Percentiles rank a stretch among this genome's conserved stretches.
Conservation (phyloP, 345 rosid genomes). For the Salix caprea region DNA sequence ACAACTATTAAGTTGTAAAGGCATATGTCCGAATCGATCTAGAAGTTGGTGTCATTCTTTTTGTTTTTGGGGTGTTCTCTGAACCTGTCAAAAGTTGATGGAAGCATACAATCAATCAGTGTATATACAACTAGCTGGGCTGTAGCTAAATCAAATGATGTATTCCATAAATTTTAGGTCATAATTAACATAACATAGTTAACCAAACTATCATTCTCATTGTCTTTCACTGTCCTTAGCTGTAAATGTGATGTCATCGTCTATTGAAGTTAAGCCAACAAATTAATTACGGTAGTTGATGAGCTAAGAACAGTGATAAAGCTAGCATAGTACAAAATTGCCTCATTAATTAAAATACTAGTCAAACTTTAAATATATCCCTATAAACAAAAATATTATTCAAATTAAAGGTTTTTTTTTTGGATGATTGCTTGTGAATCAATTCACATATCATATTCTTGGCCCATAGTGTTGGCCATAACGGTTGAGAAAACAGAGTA, state of each 20-base stretch:
- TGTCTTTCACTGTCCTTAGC: conserved; percentile 43
- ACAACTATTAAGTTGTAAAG: neutral
- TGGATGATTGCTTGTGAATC: conserved; percentile 3
- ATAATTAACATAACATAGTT: neutral
- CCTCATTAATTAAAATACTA: neutral
- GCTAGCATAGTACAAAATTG: neutral
- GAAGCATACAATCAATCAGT: neutral
- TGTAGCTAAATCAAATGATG: neutral
- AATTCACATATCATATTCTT: conserved; percentile 10
- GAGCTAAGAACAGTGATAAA: conserved; percentile 17
- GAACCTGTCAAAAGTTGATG: neutral
- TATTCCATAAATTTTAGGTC: neutral
- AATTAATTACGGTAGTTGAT: conserved; percentile 32
- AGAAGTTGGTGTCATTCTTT: neutral
- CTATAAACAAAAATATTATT: neutral
- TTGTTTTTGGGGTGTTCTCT: neutral
- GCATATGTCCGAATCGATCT: neutral
- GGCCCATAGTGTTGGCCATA: conserved; percentile 45
- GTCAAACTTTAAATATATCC: neutral
- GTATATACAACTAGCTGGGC: neutral
- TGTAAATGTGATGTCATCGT: conserved; percentile 44
- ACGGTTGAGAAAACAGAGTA: conserved; percentile 59
- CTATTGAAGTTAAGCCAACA: conserved; percentile 34
- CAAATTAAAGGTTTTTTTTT: neutral
- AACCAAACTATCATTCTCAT: conserved; percentile 31